Conservation (phyloP, 305 asterid genomes). For the Salvia sclarea region DNA sequence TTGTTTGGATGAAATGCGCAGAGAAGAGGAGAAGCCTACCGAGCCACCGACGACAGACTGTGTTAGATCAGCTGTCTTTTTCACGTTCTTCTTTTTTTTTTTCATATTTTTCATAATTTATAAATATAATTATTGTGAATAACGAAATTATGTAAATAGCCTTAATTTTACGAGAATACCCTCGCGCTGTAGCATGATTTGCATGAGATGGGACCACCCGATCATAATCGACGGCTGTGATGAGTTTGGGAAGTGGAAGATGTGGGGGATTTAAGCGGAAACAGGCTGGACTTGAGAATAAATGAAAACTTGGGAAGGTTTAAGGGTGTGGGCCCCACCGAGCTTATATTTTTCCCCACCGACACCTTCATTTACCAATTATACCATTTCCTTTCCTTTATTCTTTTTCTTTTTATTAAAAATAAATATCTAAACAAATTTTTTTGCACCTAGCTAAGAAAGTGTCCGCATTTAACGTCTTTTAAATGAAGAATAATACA, state of each 20-base stretch:
- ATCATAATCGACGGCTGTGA: constrained; percentile 41
- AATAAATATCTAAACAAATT: background rate
- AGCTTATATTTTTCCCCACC: constrained; percentile 41
- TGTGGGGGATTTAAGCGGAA: constrained; percentile 32
- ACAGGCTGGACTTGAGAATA: constrained; percentile 56
- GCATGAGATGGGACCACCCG: constrained; percentile 14
- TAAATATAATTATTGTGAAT: background rate
- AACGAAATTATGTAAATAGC: background rate
- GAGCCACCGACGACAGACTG: constrained; percentile 39
- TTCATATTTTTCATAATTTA: too few relatives aligned
- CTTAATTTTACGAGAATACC: background rate
- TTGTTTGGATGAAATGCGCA: constrained; percentile 35
- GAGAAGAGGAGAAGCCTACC: constrained; percentile 31
- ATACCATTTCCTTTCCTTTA: constrained; percentile 3
- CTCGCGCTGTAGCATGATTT: background rate
- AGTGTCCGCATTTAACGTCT: background rate
- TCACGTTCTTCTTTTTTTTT: constrained; percentile 26
- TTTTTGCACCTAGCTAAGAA: background rate
- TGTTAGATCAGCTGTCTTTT: constrained; percentile 48
- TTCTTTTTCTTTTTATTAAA: background rate
- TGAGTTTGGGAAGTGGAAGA: constrained; percentile 14
- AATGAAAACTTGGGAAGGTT: constrained; percentile 29
- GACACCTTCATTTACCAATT: constrained; percentile 39
- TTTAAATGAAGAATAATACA: background rate
- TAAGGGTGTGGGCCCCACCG: constrained; percentile 29